phyloP scores from a whole-genome alignment of 1,284 basidiomycete genomes.

The Trichosporon sp. region DNA sequence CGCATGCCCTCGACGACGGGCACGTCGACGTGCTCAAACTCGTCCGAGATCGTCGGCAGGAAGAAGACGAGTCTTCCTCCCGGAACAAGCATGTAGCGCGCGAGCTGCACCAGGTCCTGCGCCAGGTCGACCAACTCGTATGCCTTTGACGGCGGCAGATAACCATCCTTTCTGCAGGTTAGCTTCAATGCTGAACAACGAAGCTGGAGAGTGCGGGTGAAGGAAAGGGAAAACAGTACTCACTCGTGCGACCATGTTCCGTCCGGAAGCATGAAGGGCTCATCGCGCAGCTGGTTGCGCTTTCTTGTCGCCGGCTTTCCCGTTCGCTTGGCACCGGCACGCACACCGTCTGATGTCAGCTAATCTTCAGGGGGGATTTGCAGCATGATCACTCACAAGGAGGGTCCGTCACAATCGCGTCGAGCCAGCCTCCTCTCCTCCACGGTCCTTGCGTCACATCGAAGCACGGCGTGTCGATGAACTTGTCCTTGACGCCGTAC shows the following conservation, averaged over 20 bases:
- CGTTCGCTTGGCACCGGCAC: conserved; percentile 92
- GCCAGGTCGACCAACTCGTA: conserved; percentile 89
- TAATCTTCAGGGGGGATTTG: background rate
- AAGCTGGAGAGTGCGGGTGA: background rate
- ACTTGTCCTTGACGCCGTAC: conserved; percentile 74
- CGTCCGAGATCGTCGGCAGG: conserved; percentile 86
- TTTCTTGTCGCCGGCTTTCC: conserved; percentile 64
- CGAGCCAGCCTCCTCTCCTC: conserved; percentile 83
- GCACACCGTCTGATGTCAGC: conserved; percentile 73
- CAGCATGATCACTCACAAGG: conserved; percentile 66
- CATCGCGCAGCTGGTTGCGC: conserved; percentile 47
- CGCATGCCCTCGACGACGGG: conserved; percentile 74
- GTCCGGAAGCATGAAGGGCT: conserved; percentile 51
- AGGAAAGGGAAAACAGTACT: conserved; percentile 26
- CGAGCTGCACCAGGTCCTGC: conserved; percentile 76
- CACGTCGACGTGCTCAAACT: conserved; percentile 84
- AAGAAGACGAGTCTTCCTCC: conserved; percentile 91
- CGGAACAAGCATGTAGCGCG: conserved; percentile 81
- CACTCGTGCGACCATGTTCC: conserved; percentile 55
- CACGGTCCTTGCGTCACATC: conserved; percentile 88
- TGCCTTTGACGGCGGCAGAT: conserved; percentile 83
- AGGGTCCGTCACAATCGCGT: conserved; percentile 92
- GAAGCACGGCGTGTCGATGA: conserved; percentile 84
- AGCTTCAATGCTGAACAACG: background rate
- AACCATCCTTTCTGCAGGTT: conserved; percentile 63